A percentile compares a stretch with the other conserved stretches of the same genome.
Conservation (phyloP, 1,139 yeast species). For the Magnusiomyces magnusii region DNA sequence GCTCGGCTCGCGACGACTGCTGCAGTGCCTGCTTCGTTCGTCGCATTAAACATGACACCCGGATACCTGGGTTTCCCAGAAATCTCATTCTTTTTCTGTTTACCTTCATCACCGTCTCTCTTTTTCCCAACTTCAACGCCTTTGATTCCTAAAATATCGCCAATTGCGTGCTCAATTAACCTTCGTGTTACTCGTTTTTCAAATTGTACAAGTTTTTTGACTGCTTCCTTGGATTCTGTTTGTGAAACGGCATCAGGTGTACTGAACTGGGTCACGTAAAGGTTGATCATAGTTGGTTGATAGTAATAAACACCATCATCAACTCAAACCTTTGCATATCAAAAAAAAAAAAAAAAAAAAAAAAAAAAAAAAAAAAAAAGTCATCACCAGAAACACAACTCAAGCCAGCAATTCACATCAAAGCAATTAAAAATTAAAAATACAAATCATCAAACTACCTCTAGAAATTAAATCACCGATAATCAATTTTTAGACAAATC, state of each 20-base stretch:
- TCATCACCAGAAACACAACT: too few relatives aligned
- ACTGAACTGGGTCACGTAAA: not conserved
- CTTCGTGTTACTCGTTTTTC: not conserved
- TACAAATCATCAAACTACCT: too few relatives aligned
- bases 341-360: too few relatives aligned
- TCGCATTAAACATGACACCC: not conserved
- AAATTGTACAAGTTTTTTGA: not conserved
- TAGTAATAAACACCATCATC: too few relatives aligned
- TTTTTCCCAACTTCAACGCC: not conserved
- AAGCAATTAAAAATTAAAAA: too few relatives aligned
- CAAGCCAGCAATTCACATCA: too few relatives aligned
- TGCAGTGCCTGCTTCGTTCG: constrained; percentile 3
- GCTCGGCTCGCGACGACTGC: not conserved
- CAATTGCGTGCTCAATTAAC: not conserved
- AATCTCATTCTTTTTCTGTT: not conserved
- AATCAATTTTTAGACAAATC: too few relatives aligned
- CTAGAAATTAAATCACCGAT: too few relatives aligned
- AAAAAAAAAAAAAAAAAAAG: too few relatives aligned
- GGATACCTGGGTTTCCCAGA: not conserved
- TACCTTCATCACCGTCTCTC: not conserved
- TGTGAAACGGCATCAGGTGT: not conserved
- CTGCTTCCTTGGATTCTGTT: not conserved
- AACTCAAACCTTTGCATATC: too few relatives aligned
- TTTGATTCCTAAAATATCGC: not conserved
- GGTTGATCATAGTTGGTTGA: not conserved